These are phyloP conservation scores for Butyriboletus loyo DNA, from an alignment of 768 basidiomycete genomes.

Conservation along the genomic window DNA sequence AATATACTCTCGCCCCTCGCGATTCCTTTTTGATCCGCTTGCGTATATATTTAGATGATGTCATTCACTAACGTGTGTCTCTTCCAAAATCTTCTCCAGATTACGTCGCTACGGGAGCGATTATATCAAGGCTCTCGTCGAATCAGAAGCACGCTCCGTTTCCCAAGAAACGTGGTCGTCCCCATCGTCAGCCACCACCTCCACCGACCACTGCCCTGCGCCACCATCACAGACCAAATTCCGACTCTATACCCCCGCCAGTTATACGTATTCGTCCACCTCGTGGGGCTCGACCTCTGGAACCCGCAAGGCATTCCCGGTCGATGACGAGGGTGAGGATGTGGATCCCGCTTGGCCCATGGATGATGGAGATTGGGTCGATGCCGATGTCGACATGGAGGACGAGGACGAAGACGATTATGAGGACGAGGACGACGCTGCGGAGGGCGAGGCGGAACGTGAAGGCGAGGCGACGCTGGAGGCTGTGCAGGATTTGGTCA, in stretches of 20 bases:
- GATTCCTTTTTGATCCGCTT: conserved; percentile 6
- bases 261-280: conserved; percentile 29
- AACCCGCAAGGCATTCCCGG: conserved; percentile 9
- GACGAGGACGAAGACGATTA: conserved; percentile 32
- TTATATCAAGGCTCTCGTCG: conserved; percentile 33
- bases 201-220: neutral
- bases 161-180: neutral
- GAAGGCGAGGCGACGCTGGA: conserved; percentile 16
- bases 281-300: conserved; percentile 16
- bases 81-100: conserved; percentile 7
- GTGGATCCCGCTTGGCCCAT: conserved; percentile 15
- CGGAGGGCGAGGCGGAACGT: conserved; percentile 5
- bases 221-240: conserved; percentile 23
- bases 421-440: conserved; percentile 29
- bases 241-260: conserved; percentile 32
- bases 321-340: conserved; percentile 22
- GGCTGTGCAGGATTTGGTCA: conserved; percentile 11
- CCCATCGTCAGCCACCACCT: neutral
- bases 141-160: conserved; percentile 24
- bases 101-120: conserved; percentile 32
- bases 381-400: conserved; percentile 30
- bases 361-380: conserved; percentile 26
- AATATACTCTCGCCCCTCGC: neutral
- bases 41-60: conserved; percentile 1
- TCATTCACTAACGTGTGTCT: conserved; percentile 5